Evolutionary conservation across 2,329 filamentous ascomycete genomes (phyloP), one percentile per base, ranked within the genome.

Genomic region (Fusarium sarcochroum): DNA sequence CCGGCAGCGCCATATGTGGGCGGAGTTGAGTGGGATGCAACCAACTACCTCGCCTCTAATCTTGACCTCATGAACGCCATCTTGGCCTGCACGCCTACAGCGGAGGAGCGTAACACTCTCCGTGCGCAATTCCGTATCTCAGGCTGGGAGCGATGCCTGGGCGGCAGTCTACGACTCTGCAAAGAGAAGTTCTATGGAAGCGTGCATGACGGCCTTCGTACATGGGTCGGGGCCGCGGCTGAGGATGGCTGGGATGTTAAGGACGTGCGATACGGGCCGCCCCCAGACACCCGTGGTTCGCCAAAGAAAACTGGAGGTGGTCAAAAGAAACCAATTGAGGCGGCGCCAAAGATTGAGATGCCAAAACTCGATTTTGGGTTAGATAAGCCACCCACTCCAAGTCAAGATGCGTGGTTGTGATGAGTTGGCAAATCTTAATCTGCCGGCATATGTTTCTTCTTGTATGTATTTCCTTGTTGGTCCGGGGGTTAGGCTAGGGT

Each of bases 1-100:
- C 93, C 95, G 25, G 95, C 96, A 17, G 95, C 95, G 7, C 95
- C 95, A 1, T 98, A 98, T 76, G 94, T 98, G 41, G 96, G 96
- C 48, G 95, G 96, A 54, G 96, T 98, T 11, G 96, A 99, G 80
- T 98, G 96, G 96, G 96, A 98, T 77, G 96, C 96, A 4, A 98
- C 96, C 11, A 98, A 97, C 79, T 98, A 98, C 77, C 85, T 98
- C 13, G 93, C 95, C 18, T 93, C 92, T 0, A 95, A 99, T 75
- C 86, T 99, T 11, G 96, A 98, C 75, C 89, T 99, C 13, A 82
- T 98, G 73, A 99, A 98, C 75, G 95, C 93, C 30, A 89, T 98
- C 58, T 82, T 98, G 58, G 93, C 95, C 1, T 95, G 91, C 60
- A 87, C 96, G 1, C 91, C 93, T 1, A 90, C 90, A 0, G 73